Evolutionary conservation across 1,284 basidiomycete genomes (phyloP), one percentile per base, ranked within the genome.

Genomic region (Malassezia restricta): DNA sequence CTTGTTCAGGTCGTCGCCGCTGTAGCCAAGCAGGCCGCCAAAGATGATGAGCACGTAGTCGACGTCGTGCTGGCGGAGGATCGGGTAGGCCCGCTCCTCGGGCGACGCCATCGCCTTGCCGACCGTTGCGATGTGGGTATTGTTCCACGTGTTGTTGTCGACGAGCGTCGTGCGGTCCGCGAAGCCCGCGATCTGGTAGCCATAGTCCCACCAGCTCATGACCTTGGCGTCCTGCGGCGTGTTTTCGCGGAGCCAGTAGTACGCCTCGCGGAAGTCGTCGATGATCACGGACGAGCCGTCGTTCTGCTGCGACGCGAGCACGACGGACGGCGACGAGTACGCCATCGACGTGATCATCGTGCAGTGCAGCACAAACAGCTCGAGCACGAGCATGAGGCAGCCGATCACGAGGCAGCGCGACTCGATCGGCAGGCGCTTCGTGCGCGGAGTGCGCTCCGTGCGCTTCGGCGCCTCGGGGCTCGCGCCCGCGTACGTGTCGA

Each of bases 161-260:
- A 98, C 94, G 54, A 99, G 77, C 2, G 90, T 94, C n/a, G 87
- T 83, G 40, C 94, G 79, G 76, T 96, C 90, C 9, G 94, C 90
- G 87, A 98, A 95, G 44, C 94, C 94, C 40, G 91, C 88, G 69
- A 98, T 95, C 76, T 98, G 92, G 75, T 98, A 98, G 17, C 94
- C 94, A 68, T 98, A 99, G 76, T 99, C 94, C 94, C 94, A 98
- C 94, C 94, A 99, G 62, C 86, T 89, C 88, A 94, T 92, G 35
- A 98, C 83, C 41, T 96, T 91, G 11, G 89, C 83, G 61, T 88
- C 84, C 74, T 87, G 78, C 3, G 84, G 79, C 1, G 94, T 99
- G 77, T 98, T 99, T 76, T 92, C 86, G 52, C 91, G 80, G 47
- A 99, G 77, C 94, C 94, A 99, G 75, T 98, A 95, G 70, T 99